Evolutionary conservation across 805 yeast genomes (phyloP), one percentile per base, ranked within the genome.

Genomic region (Candida dajiaensis): DNA sequence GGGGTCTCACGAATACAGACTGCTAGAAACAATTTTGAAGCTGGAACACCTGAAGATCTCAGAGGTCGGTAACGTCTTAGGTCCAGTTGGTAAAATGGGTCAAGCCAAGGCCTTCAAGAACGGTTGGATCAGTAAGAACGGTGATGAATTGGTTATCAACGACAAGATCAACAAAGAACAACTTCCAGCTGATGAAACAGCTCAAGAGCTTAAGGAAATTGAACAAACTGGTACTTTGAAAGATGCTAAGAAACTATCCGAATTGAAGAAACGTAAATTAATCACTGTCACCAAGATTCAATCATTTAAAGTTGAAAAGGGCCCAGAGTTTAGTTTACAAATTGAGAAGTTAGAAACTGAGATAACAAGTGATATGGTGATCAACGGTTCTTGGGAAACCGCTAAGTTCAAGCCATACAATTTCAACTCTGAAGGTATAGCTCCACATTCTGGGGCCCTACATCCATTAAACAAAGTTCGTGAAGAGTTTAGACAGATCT

Each of bases 81-180:
- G 97, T 47, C 71, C 80, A 44, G 80, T 80, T 49, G 98, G 97
- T 52, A 83, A 83, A 57, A 76, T 92, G 53, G 99, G 99, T 52
- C 99, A 94, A 71, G 96, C 95, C 57, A 83, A 90, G 61, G 99
- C 98, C 16, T 95, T 94, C 78, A 92, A 89, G 69, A 90, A 90
- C 66, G 95, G 95, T 38, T 94, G 99, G 99, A 83, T 94, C 59
- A 71, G 78, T 53, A 94, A 95, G 66, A 86, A 84, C 49, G 95
- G 92, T 48, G 95, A 86, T 57, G 80, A 76, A 59, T 76, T 92
- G 56, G 78, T 87, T 43, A 64, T 86, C 25, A 78, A 62, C 43
- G 70, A 64, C 1, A 68, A 80, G 52, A 72, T 83, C 28, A 68
- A 72, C 42, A 71, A 69, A 37, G 66, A 63, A 6, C 56, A 63